phyloP scores from a whole-genome alignment of 2,329 filamentous ascomycete species.

The Saccharata proteae region DNA sequence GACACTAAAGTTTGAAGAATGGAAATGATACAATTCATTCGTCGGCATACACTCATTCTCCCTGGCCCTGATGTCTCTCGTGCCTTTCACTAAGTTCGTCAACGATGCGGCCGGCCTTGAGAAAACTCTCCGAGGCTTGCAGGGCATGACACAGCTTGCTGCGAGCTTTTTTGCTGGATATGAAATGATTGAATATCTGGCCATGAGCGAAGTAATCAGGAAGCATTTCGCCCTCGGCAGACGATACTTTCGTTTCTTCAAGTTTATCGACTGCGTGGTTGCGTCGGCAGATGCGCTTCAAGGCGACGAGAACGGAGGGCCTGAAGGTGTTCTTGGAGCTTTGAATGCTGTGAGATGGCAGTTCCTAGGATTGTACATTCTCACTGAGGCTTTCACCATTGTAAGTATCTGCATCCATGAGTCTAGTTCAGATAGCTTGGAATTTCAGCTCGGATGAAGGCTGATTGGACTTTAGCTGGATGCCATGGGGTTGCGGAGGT shows the following conservation, averaged over 20 bases:
- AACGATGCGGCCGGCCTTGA: conserved; percentile 8
- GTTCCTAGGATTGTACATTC: conserved; percentile 7
- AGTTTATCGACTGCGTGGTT: conserved; percentile 7
- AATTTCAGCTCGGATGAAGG: conserved; percentile 1
- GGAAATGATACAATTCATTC: too few species aligned
- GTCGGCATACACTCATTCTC: too few species aligned
- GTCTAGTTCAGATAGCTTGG: not conserved
- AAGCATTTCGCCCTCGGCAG: conserved; percentile 8
- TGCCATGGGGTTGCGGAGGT: conserved; percentile 5
- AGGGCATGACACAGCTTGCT: conserved; percentile 6
- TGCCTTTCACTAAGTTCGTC: conserved; percentile 8
- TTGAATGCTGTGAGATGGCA: conserved; percentile 5
- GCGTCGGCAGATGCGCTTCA: conserved; percentile 2
- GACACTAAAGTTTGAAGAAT: too few species aligned
- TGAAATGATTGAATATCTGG: conserved; percentile 4
- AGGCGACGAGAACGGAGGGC: not conserved
- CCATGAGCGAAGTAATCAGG: conserved; percentile 3
- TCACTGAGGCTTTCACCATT: conserved; percentile 6
- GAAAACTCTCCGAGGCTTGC: conserved; percentile 5
- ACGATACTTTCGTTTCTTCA: conserved; percentile 9
- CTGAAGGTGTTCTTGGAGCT: conserved; percentile 3
- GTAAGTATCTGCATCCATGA: not conserved
- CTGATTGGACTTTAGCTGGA: conserved; percentile 1
- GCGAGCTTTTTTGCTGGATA: conserved; percentile 4
- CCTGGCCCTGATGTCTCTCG: conserved; percentile 9